phyloP scores from a whole-genome alignment of 495 filamentous ascomycete genomes.

The Xylaria telfairii region DNA sequence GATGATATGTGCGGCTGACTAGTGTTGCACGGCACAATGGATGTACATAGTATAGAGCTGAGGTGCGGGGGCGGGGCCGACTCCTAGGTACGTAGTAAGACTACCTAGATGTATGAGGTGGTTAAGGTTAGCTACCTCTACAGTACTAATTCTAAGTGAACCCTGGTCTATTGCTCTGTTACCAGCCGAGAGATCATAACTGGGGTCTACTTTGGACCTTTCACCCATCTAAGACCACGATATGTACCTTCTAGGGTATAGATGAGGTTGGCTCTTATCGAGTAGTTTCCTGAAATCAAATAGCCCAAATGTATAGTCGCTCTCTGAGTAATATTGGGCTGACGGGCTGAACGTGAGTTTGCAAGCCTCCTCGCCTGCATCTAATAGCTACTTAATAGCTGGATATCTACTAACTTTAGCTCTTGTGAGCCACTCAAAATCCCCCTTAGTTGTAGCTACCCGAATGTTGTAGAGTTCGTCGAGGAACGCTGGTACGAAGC shows the following conservation, averaged over 20 bases:
- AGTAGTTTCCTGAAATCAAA: not conserved
- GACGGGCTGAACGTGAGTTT: not conserved
- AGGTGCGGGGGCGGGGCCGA: slow-evolving; percentile 15
- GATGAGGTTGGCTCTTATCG: not conserved
- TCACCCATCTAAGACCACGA: not conserved
- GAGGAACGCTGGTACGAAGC: slow-evolving; percentile 85
- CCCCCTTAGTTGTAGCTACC: slow-evolving; percentile 51
- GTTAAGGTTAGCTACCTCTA: too few species aligned
- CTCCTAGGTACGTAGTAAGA: too few species aligned
- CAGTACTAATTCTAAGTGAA: not conserved
- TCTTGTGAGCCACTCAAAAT: slow-evolving; percentile 60
- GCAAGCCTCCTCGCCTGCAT: too few species aligned
- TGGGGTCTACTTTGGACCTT: not conserved
- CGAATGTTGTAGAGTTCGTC: slow-evolving; percentile 68
- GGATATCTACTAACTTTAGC: slow-evolving; percentile 54
- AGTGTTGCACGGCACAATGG: slow-evolving; percentile 11
- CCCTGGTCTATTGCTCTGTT: not conserved
- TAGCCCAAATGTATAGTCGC: not conserved
- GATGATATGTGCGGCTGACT: not conserved
- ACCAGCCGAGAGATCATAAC: not conserved
- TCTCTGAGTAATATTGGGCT: not conserved
- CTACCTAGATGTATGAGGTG: too few species aligned
- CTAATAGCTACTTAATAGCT: not conserved
- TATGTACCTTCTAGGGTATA: not conserved
- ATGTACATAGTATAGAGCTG: not conserved